phyloP scores from a whole-genome alignment of 352 stramenopile genomes.

The Pythium aristosporum region DNA sequence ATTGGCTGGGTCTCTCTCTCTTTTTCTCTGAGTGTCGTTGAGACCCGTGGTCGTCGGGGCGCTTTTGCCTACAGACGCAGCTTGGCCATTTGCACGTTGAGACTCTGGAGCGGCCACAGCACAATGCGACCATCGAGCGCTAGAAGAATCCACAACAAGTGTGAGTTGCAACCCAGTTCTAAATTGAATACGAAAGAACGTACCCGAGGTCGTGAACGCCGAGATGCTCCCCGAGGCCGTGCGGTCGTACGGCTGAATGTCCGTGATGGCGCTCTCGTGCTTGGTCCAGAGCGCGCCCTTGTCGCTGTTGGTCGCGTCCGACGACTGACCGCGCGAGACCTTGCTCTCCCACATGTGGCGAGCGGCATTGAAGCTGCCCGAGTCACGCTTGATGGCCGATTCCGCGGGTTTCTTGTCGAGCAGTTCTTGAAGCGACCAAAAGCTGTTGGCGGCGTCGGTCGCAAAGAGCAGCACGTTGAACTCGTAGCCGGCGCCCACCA shows the following conservation, averaged over 20 bases:
- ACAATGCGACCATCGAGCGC: slow-evolving; percentile 82
- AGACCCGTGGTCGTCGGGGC: not conserved
- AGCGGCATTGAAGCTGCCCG: slow-evolving; percentile 62
- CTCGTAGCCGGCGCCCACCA: slow-evolving; percentile 89
- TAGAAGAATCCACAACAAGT: slow-evolving; percentile 23
- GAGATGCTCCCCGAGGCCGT: slow-evolving; percentile 56
- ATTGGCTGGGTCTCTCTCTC: not conserved
- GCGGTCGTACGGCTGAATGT: slow-evolving; percentile 66
- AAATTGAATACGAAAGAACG: not conserved
- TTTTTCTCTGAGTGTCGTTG: not conserved
- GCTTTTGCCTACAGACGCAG: slow-evolving; percentile 53
- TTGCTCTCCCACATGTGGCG: slow-evolving; percentile 77
- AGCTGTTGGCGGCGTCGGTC: slow-evolving; percentile 59
- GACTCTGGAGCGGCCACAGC: slow-evolving; percentile 67
- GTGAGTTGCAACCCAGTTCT: not conserved
- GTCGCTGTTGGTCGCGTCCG: slow-evolving; percentile 76
- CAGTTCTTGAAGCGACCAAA: slow-evolving; percentile 80
- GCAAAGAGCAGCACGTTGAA: slow-evolving; percentile 92
- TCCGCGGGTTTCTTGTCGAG: slow-evolving; percentile 75
- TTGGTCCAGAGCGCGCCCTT: slow-evolving; percentile 87
- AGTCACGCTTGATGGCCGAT: slow-evolving; percentile 51
- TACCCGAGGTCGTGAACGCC: slow-evolving; percentile 85
- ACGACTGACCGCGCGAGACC: slow-evolving; percentile 78
- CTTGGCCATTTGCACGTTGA: slow-evolving; percentile 82
- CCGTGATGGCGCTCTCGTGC: slow-evolving; percentile 84